phyloP scores from a whole-genome alignment of 352 stramenopile genomes.

The Nothophytophthora sp. region DNA sequence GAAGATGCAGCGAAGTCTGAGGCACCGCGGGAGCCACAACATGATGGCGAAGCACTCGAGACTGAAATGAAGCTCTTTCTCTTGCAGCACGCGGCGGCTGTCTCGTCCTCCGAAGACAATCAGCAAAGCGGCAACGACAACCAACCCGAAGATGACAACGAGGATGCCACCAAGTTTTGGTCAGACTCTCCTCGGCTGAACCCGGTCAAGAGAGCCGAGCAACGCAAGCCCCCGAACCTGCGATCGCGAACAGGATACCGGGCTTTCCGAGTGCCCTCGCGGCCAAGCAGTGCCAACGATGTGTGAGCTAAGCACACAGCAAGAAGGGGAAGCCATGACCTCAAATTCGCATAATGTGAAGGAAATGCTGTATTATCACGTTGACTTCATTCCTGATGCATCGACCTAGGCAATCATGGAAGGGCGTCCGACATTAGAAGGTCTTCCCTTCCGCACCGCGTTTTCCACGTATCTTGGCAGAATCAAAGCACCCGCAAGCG shows the following conservation, averaged over 20 bases:
- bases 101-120: slow-evolving; percentile 1
- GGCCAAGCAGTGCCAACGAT: slow-evolving; percentile 17
- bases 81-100: slow-evolving; percentile 24
- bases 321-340: background rate
- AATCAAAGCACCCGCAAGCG: background rate
- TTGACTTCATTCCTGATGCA: background rate
- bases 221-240: slow-evolving; percentile 47
- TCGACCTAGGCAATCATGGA: background rate
- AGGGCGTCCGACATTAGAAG: background rate
- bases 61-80: slow-evolving; percentile 66
- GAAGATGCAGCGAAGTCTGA: background rate
- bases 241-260: slow-evolving; percentile 50
- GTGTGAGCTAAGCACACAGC: background rate
- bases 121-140: slow-evolving; percentile 18
- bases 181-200: slow-evolving; percentile 51
- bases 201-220: slow-evolving; percentile 44
- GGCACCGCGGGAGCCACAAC: slow-evolving; percentile 16
- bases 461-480: slow-evolving; percentile 39
- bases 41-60: slow-evolving; percentile 40
- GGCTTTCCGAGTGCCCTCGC: slow-evolving; percentile 49
- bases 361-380: slow-evolving; percentile 1
- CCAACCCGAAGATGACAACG: slow-evolving; percentile 19
- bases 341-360: background rate
- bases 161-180: slow-evolving; percentile 12
- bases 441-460: slow-evolving; percentile 21